Conservation (phyloP, 441 rosid genomes). For the Populus tomentosa region DNA sequence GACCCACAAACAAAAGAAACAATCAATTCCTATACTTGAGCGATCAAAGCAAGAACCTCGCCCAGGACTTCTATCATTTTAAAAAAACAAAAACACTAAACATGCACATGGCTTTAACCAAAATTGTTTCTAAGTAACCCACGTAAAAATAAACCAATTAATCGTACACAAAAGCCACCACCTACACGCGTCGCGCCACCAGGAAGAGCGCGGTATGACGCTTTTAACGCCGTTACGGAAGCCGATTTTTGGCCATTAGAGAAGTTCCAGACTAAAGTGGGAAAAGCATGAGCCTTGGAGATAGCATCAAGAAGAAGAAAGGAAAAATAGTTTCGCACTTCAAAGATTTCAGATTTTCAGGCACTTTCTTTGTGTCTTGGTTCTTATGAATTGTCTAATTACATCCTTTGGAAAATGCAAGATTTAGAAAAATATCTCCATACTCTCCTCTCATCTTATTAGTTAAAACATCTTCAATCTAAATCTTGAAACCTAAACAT, state of each 20-base stretch:
- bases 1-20: neutral
- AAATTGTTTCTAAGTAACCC: neutral
- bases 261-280: conserved; percentile 83
- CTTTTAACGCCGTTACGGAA: no score
- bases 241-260: conserved; percentile 28
- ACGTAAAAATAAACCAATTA: neutral
- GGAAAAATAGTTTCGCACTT: neutral
- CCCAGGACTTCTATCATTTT: no score
- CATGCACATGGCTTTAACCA: no score
- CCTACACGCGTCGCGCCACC: no score
- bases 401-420: neutral
- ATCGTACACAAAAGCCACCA: no score
- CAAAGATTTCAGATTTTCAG: neutral
- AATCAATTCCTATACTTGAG: neutral
- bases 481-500: no score
- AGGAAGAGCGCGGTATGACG: no score
- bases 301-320: conserved; percentile 69
- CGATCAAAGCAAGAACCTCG: neutral
- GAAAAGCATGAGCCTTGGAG: conserved; percentile 90
- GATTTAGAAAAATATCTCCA: neutral
- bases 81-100: no score
- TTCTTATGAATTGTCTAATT: neutral
- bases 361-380: neutral
- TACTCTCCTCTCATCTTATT: neutral
- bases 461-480: neutral